Evolutionary conservation across 768 basidiomycete species (phyloP).

Genomic region (Mycena olivaceomarginata): DNA sequence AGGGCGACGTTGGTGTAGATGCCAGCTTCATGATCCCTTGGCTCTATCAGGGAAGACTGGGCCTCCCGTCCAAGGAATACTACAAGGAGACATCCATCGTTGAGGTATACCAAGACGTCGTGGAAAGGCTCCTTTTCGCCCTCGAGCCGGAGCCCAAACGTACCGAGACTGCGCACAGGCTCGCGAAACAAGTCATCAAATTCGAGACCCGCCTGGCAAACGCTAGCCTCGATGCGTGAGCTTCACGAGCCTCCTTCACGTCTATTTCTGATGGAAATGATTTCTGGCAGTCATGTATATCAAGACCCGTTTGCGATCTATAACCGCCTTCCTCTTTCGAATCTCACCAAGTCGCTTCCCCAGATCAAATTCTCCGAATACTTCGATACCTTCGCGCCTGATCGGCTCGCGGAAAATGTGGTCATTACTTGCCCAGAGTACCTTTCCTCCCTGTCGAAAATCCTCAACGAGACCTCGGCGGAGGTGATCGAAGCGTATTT

Average conservation of each 20-base stretch:
- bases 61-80: slow-evolving; percentile 96
- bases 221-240: slow-evolving; percentile 88
- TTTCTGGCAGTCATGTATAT: slow-evolving; percentile 75
- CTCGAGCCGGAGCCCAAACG: slow-evolving; percentile 71
- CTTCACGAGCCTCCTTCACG: slow-evolving; percentile 8
- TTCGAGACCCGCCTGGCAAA: slow-evolving; percentile 89
- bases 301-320: slow-evolving; percentile 93
- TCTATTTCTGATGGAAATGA: neutral
- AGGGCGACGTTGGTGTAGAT: slow-evolving; percentile 91
- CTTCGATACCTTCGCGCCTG: slow-evolving; percentile 89
- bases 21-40: slow-evolving; percentile 91
- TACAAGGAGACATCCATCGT: slow-evolving; percentile 85
- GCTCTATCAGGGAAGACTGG: slow-evolving; percentile 88
- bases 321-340: slow-evolving; percentile 85
- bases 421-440: slow-evolving; percentile 92
- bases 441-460: slow-evolving; percentile 76
- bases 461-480: slow-evolving; percentile 80
- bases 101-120: slow-evolving; percentile 81
- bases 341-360: slow-evolving; percentile 81
- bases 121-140: slow-evolving; percentile 79
- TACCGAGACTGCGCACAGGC: slow-evolving; percentile 72
- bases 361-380: slow-evolving; percentile 92
- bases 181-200: slow-evolving; percentile 82
- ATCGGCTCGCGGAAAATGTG: slow-evolving; percentile 83
- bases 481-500: slow-evolving; percentile 93